Base-by-base conservation (phyloP, 768 basidiomycete genomes). In the Termitomyces sp. region DNA sequence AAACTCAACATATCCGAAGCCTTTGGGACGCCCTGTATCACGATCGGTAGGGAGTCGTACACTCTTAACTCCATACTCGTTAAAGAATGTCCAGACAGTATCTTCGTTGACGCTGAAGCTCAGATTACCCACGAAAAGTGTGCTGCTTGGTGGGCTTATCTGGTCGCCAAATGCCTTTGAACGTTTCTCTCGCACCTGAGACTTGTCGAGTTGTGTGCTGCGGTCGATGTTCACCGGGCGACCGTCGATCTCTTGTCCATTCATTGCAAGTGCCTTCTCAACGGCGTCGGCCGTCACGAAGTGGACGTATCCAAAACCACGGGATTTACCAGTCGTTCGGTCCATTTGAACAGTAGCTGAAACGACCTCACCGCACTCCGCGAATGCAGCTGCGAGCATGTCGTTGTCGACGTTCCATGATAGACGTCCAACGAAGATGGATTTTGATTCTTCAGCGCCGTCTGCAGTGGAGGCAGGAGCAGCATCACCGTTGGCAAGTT, bases 351-450 rank as follows among this genome's bases (percentile, higher is more conserved):
- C 94, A n/a, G 83, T 87, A 6, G 93, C 94, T n/a, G 86, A 86
- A 63, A 86, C 83, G 68, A 99, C 85, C 76, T 96, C 92, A 55
- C 97, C 97, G 68, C 88, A 95, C 57, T 82, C 79, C 37, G 88
- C 86, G 66, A 99, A 98, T 74, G 98, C 96, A 73, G 88, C 83
- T 53, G 89, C 86, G 63, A 98, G 87, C 82, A 94, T 92, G 74
- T 98, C 96, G 72, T 93, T 91, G 79, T 98, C 96, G 64, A 98
- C 90, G 72, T 91, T 92, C 96, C 96, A 99, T 12, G 94, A 96
- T 49, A 99, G 83, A 61, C 85, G 84, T 58, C 96, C 96, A 66
- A 99, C 94, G 70, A 96, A 98, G 67, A 98, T 83, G 43, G 89
- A 87, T 68, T 81, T 87, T 15, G 79, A 78, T 60, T 86, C 81